Percentiles rank a stretch among this genome's conserved stretches.
phyloP scores from a whole-genome alignment of 305 asterid genomes.

The Salvia sclarea region DNA sequence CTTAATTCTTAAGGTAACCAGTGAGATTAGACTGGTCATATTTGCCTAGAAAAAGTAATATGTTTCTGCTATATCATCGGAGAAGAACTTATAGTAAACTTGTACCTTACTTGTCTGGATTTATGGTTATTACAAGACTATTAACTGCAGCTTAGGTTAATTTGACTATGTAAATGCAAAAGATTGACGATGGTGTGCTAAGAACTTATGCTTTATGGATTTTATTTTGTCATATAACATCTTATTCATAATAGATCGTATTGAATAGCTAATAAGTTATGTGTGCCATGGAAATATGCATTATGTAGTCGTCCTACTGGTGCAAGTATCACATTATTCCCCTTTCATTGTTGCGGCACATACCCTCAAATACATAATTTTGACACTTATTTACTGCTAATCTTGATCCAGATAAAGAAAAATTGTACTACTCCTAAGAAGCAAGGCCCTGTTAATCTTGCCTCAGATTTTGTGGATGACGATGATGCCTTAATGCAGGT shows the following conservation, averaged over 20 bases:
- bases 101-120: neutral
- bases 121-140: neutral
- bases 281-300: neutral
- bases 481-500: constrained; percentile 78
- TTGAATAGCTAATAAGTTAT: neutral
- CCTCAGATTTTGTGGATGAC: constrained; percentile 63
- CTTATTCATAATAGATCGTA: neutral
- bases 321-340: neutral
- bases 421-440: constrained; percentile 48
- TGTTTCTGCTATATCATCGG: neutral
- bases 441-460: constrained; percentile 32
- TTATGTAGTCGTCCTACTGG: neutral
- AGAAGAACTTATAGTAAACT: constrained; percentile 2
- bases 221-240: neutral
- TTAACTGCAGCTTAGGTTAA: neutral
- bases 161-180: neutral
- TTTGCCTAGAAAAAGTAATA: neutral
- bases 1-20: neutral
- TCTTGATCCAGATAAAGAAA: constrained; percentile 54
- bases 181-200: neutral
- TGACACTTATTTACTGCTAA: constrained; percentile 10
- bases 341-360: neutral
- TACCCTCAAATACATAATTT: constrained; percentile 17
- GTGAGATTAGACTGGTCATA: neutral
- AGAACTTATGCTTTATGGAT: neutral